A percentile compares a stretch with the other conserved stretches of the same genome.
These are phyloP conservation scores for Populus hybrid DNA, from an alignment of 441 rosid species.

Conservation along the genomic window DNA sequence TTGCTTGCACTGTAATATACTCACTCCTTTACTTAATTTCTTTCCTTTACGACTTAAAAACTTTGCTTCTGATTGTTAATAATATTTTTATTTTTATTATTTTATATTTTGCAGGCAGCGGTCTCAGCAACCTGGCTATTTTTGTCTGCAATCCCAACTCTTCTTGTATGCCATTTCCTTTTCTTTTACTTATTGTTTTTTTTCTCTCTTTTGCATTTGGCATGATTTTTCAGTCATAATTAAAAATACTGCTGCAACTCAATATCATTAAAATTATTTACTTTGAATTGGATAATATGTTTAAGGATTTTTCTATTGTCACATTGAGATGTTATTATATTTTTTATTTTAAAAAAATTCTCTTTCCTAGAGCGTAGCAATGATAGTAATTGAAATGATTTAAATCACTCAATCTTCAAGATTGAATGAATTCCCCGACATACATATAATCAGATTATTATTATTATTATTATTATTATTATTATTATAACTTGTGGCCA, in stretches of 20 bases:
- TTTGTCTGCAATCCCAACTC: conserved; percentile 79
- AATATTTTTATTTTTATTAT: background rate
- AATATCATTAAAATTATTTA: background rate
- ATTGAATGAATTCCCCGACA: background rate
- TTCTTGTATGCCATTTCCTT: conserved; percentile 44
- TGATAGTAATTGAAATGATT: background rate
- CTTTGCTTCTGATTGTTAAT: background rate
- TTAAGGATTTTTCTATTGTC: no score
- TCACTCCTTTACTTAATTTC: background rate
- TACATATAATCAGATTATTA: background rate
- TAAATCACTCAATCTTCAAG: background rate
- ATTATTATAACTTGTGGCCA: background rate
- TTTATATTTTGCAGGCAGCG: conserved; percentile 49
- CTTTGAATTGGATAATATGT: background rate
- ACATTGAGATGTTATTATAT: background rate
- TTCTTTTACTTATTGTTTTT: background rate
- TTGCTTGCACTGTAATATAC: conserved; percentile 59
- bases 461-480: background rate
- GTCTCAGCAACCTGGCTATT: conserved; percentile 81
- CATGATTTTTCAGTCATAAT: background rate
- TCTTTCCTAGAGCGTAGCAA: background rate
- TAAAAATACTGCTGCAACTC: background rate
- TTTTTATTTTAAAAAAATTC: no score
- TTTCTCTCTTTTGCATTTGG: background rate
- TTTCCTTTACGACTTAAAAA: background rate